Base-by-base conservation (phyloP, 805 yeast genomes). In the Candida sanyiensis region DNA sequence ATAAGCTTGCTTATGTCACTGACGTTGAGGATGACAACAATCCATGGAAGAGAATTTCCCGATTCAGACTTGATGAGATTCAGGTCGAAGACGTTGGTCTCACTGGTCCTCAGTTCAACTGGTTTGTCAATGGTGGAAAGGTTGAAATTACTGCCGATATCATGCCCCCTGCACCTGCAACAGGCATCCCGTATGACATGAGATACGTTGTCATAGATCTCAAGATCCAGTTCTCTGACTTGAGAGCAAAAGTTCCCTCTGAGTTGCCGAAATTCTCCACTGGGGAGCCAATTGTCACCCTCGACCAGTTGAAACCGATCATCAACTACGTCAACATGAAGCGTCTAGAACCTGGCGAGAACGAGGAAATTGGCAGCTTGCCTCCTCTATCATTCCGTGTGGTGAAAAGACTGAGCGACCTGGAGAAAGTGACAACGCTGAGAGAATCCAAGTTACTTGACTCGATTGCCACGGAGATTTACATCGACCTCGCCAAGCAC, bases 91-190 rank as follows among this genome's bases (percentile, higher is more conserved):
- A 62, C 21, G 37, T 66, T 17, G 67, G 69, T 0, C 40, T 62
- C n/a, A 38, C 35, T 4, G 56, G 53, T 28, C 52, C 58, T 4
- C 52, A 55, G 45, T 76, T 83, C 52, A 80, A 78, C 51, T 84
- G 93, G 94, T 58, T 84, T 10, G 70, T 72, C 19, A 76, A 75
- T 33, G 90, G 93, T 6, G 90, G 93, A 4, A 76, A 77, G 47
- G 77, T 80, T 5, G 88, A 83, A 42, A 61, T 84, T 5, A 63
- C 72, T 13, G 83, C 86, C 3, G 93, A 84, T 59, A 73, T 84
- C 16, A 77, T 80, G 72, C 64, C 83, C 22, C 93, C 94, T 1
- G 66, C 62, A 22, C 68, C 26, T 11, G 60, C 55, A 2, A 49
- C 50, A 12, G 52, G 48, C 0, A 18, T 22, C 4, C 29, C 45